Conservation (phyloP, 78 protist genomes). For the Dictyostelium discoideum region DNA sequence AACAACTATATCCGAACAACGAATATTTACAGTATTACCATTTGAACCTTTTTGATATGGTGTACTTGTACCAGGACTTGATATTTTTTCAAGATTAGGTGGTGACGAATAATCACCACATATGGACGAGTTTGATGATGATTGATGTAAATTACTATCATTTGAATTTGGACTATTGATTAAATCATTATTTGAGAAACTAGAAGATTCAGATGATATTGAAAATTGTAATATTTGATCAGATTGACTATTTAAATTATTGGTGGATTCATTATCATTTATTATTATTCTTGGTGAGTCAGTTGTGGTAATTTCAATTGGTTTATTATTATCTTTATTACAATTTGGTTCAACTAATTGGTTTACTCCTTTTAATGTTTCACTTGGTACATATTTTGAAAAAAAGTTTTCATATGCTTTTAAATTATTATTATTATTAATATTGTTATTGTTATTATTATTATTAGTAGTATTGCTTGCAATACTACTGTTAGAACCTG, state of each 20-base stretch:
- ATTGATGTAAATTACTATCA: background rate
- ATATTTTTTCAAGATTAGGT: background rate
- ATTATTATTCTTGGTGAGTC: background rate
- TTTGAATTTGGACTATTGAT: background rate
- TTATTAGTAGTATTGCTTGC: background rate
- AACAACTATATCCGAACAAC: background rate
- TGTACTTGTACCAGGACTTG: background rate
- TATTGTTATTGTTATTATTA: background rate
- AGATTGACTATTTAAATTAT: background rate
- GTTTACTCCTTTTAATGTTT: background rate
- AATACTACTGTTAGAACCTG: background rate
- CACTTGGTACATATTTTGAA: background rate
- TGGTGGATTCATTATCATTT: background rate
- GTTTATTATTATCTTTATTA: background rate
- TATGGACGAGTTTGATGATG: background rate
- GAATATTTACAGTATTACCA: background rate
- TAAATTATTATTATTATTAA: background rate
- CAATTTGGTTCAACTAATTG: background rate
- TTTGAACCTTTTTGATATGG: background rate
- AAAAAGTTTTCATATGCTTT: conserved; percentile 7
- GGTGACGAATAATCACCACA: background rate
- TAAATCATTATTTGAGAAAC: background rate
- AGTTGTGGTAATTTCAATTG: background rate
- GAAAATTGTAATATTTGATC: background rate
- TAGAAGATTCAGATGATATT: background rate